Evolutionary conservation across 2,329 filamentous ascomycete genomes (phyloP).

Genomic region (Cephalotrichum gorgonifer): DNA sequence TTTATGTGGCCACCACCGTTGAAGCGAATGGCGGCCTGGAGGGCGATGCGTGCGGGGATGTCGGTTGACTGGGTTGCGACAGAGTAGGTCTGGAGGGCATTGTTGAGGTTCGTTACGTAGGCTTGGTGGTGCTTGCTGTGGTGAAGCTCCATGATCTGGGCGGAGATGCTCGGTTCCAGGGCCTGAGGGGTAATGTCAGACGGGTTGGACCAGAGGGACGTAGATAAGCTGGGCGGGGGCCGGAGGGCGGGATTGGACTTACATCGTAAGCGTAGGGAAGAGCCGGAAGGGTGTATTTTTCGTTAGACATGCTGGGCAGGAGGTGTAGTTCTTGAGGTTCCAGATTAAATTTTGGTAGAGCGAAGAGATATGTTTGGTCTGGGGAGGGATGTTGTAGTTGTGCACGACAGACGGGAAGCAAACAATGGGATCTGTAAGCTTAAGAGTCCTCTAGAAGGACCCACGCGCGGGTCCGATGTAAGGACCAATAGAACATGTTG

Average conservation of each 20-base stretch:
- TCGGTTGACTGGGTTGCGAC: conserved; percentile 45
- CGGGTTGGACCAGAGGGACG: too few relatives aligned
- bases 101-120: conserved; percentile 68
- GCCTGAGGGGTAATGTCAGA: conserved; percentile 34
- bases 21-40: conserved; percentile 70
- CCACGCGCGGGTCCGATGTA: neutral
- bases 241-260: conserved; percentile 19
- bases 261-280: conserved; percentile 65
- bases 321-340: neutral
- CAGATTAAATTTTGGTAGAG: too few relatives aligned
- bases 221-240: too few relatives aligned
- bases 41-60: conserved; percentile 51
- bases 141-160: conserved; percentile 73
- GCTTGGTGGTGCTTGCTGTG: conserved; percentile 71
- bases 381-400: neutral
- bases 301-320: conserved; percentile 21
- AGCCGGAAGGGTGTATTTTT: conserved; percentile 48
- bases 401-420: neutral
- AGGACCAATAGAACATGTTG: neutral
- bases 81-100: conserved; percentile 48
- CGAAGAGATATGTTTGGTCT: neutral
- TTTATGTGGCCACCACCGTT: conserved; percentile 91
- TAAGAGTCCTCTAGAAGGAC: neutral
- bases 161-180: conserved; percentile 63
- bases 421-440: neutral